Conservation (phyloP, 2,329 filamentous ascomycete genomes). For the Phyllosticta ampelicida region DNA sequence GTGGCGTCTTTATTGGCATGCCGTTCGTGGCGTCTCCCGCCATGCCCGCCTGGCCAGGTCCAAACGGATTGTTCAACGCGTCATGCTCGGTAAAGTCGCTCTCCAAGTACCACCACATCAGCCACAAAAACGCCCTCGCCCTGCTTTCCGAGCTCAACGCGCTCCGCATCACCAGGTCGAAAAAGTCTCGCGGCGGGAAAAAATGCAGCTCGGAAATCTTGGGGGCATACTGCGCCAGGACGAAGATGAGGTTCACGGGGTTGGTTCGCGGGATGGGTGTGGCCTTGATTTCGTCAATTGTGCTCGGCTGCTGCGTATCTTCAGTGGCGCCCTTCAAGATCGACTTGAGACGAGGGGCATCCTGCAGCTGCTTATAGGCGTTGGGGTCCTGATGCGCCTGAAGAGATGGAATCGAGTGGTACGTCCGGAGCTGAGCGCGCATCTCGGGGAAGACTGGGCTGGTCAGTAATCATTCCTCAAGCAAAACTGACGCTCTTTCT, state of each 20-base stretch:
- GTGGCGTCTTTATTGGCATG: conserved; percentile 50
- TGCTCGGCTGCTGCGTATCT: conserved; percentile 73
- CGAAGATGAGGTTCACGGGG: conserved; percentile 92
- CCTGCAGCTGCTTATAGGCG: conserved; percentile 95
- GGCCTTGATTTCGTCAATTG: conserved; percentile 70
- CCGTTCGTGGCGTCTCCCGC: conserved; percentile 30
- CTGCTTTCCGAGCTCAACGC: conserved; percentile 72
- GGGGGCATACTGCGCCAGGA: conserved; percentile 78
- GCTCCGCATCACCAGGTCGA: conserved; percentile 89
- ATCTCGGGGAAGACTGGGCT: conserved; percentile 90
- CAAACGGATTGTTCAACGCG: conserved; percentile 84
- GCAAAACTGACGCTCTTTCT: conserved; percentile 21
- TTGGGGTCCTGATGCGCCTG: conserved; percentile 92
- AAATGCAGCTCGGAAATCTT: conserved; percentile 94
- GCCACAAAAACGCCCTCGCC: conserved; percentile 83
- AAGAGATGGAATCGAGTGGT: conserved; percentile 92
- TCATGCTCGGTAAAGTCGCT: conserved; percentile 87
- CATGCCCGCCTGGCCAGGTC: conserved; percentile 37
- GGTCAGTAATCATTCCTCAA: conserved; percentile 13
- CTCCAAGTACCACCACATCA: conserved; percentile 99
- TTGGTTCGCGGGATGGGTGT: conserved; percentile 69
- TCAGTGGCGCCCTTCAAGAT: conserved; percentile 96
- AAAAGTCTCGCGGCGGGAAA: conserved; percentile 74
- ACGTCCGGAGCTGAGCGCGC: conserved; percentile 93
- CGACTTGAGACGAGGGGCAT: conserved; percentile 89